phyloP scores from a whole-genome alignment of 306 rosid species.

The Sindora glabra region DNA sequence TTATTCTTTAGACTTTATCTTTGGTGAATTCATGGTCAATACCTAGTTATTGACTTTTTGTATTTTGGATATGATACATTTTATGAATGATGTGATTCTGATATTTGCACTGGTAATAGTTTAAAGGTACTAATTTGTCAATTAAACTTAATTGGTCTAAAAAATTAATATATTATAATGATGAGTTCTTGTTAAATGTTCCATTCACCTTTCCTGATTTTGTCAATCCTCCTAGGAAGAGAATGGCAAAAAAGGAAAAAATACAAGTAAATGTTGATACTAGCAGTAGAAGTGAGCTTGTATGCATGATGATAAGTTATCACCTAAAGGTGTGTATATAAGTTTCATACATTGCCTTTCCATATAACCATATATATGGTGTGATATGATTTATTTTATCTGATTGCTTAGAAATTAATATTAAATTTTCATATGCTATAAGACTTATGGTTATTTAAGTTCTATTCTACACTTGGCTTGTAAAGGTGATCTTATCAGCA shows the following conservation, averaged over 20 bases:
- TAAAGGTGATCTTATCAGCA: slow-evolving; percentile 3
- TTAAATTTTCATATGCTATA: slow-evolving; percentile 65
- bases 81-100: no score
- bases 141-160: slow-evolving; percentile 76
- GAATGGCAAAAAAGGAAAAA: slow-evolving; percentile 57
- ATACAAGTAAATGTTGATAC: slow-evolving; percentile 58
- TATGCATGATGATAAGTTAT: slow-evolving; percentile 63
- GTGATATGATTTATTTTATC: neutral
- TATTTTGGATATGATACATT: no score
- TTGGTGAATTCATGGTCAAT: no score
- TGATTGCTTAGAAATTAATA: slow-evolving; percentile 28
- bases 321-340: slow-evolving; percentile 55
- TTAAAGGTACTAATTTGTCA: slow-evolving; percentile 64
- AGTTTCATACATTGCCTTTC: neutral
- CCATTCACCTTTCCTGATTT: slow-evolving; percentile 73
- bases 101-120: slow-evolving; percentile 34
- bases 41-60: no score
- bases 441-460: slow-evolving; percentile 6
- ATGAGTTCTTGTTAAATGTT: slow-evolving; percentile 47
- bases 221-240: slow-evolving; percentile 65
- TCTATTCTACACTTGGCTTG: neutral
- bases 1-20: no score
- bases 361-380: neutral
- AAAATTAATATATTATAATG: slow-evolving; percentile 38
- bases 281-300: slow-evolving; percentile 51